A percentile compares a stretch with the other conserved stretches of the same genome.
phyloP scores from a whole-genome alignment of 768 basidiomycete genomes.

The Mrakia frigida region DNA sequence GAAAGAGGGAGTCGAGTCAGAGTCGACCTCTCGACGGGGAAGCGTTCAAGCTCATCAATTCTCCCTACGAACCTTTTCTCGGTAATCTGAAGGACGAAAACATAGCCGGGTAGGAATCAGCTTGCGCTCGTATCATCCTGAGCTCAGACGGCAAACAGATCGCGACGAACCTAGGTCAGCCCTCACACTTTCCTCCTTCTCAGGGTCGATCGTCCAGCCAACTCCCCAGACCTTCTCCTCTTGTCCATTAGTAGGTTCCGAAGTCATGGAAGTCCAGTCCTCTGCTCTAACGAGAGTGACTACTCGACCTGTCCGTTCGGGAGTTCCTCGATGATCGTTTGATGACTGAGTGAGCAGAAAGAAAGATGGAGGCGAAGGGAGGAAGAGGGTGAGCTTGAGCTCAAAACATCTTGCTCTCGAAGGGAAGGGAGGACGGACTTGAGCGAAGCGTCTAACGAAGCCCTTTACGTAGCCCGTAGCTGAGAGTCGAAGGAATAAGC shows the following conservation, averaged over 20 bases:
- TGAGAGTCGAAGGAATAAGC: background rate
- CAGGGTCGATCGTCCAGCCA: slow-evolving; percentile 80
- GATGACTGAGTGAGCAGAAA: slow-evolving; percentile 4
- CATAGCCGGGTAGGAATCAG: too few species aligned
- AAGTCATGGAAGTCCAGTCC: slow-evolving; percentile 75
- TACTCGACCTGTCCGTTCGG: slow-evolving; percentile 63
- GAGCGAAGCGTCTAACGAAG: slow-evolving; percentile 21
- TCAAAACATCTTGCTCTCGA: too few species aligned
- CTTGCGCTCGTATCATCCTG: background rate
- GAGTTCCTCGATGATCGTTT: slow-evolving; percentile 29
- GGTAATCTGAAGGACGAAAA: slow-evolving; percentile 55
- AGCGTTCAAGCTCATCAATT: background rate
- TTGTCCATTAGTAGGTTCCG: slow-evolving; percentile 49
- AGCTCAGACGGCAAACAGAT: too few species aligned
- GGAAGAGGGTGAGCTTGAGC: slow-evolving; percentile 6
- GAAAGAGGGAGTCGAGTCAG: background rate
- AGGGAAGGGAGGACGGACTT: background rate
- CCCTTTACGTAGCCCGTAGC: slow-evolving; percentile 25
- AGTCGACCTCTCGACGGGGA: too few species aligned
- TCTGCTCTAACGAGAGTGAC: slow-evolving; percentile 83
- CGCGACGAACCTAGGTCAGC: slow-evolving; percentile 66
- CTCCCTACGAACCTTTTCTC: slow-evolving; percentile 73
- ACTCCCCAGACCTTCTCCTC: slow-evolving; percentile 80
- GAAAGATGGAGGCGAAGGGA: background rate
- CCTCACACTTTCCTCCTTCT: slow-evolving; percentile 66